Percentiles rank a stretch among this genome's conserved stretches.
phyloP scores from a whole-genome alignment of 2,329 filamentous ascomycete genomes.

The Scortechinia acanthostroma region DNA sequence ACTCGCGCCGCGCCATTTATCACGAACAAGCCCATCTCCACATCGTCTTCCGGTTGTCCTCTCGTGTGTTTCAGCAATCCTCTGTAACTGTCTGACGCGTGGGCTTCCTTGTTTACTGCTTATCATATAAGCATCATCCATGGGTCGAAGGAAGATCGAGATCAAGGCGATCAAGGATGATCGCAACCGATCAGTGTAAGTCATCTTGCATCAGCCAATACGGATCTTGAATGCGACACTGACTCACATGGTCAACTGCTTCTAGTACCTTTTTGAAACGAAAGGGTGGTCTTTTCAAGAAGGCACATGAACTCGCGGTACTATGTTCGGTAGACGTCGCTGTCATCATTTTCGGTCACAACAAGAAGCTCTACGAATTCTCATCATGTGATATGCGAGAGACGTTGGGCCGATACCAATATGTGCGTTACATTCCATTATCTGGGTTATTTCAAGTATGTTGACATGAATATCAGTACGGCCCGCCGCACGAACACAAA shows the following conservation, averaged over 20 bases:
- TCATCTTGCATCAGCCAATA: conserved; percentile 15
- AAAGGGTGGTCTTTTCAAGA: conserved; percentile 98
- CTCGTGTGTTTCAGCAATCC: too few species aligned
- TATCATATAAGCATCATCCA: too few species aligned
- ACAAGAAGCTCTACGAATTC: conserved; percentile 98
- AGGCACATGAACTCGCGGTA: conserved; percentile 95
- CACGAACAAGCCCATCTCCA: too few species aligned
- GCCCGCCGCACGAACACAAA: neutral
- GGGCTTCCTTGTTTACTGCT: too few species aligned
- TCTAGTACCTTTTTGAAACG: conserved; percentile 90
- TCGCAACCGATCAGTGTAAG: conserved; percentile 93
- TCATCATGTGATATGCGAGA: conserved; percentile 91
- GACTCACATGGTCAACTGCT: neutral
- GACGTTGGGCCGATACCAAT: conserved; percentile 80
- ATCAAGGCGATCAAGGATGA: conserved; percentile 99
- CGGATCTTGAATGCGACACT: conserved; percentile 4
- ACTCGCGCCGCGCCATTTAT: too few species aligned
- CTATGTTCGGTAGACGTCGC: conserved; percentile 97
- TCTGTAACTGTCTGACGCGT: too few species aligned
- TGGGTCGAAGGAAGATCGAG: conserved; percentile 99
- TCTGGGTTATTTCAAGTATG: neutral
- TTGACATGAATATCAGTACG: neutral
- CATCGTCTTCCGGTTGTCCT: too few species aligned
- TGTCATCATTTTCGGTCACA: conserved; percentile 96
- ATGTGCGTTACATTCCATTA: conserved; percentile 60